Conservation (phyloP, 2,329 filamentous ascomycete species). For the Cadophora luteo-olivacea region DNA sequence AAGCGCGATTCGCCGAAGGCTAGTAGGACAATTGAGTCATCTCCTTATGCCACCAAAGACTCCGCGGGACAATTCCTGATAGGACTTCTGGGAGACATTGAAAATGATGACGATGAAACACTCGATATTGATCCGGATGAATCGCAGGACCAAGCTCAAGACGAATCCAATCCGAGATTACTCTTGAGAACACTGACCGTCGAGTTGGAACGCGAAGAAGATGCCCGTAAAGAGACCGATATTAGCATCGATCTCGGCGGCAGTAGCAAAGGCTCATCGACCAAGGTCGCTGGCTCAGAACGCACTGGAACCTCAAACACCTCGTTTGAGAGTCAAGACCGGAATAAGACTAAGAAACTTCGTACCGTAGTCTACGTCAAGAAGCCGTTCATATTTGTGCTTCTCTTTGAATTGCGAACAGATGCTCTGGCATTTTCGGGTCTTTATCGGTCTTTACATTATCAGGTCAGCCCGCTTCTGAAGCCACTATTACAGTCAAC, state of each 20-base stretch:
- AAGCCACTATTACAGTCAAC: constrained; percentile 64
- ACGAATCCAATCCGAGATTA: constrained; percentile 58
- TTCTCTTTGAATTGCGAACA: constrained; percentile 71
- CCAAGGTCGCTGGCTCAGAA: constrained; percentile 33
- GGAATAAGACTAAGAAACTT: constrained; percentile 62
- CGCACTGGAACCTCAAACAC: constrained; percentile 35
- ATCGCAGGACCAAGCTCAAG: constrained; percentile 15
- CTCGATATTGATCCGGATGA: constrained; percentile 15
- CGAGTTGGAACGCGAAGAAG: constrained; percentile 58
- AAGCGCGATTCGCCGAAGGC: background rate
- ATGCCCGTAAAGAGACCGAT: constrained; percentile 51
- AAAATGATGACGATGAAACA: constrained; percentile 48
- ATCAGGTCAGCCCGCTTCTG: constrained; percentile 64
- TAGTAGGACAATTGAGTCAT: constrained; percentile 6
- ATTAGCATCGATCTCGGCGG: constrained; percentile 52
- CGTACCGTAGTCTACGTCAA: constrained; percentile 76
- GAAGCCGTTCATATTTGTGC: constrained; percentile 78
- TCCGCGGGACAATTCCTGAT: constrained; percentile 65
- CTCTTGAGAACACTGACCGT: constrained; percentile 71
- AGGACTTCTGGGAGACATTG: constrained; percentile 70
- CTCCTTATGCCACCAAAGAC: constrained; percentile 29
- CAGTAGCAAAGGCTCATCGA: constrained; percentile 27
- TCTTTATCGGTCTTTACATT: constrained; percentile 65
- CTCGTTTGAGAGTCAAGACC: constrained; percentile 55
- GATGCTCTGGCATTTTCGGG: constrained; percentile 61